Evolutionary conservation across 2,329 filamentous ascomycete genomes (phyloP), one percentile per base, ranked within the genome.

Genomic region (Sarocladium kiliense): DNA sequence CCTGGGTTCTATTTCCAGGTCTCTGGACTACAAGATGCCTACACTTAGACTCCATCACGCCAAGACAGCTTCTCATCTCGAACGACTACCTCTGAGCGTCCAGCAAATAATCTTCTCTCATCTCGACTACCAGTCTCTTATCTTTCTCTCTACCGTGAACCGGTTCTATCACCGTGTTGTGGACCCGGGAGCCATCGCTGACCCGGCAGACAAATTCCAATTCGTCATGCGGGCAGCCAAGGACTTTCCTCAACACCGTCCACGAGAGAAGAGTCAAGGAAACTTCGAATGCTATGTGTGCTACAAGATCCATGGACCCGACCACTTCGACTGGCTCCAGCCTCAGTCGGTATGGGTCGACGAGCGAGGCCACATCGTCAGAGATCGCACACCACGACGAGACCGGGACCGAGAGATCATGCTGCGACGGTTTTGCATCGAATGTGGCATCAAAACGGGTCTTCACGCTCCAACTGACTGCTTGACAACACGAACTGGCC

Each of bases 241-340:
- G 41, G 67, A 71, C 62, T 74, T 74, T 55, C 62, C 66, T 1
- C 70, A 72, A 26, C 72, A 74, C 58, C 68, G 71, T 19, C 68
- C 71, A 4, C 65, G 66, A 49, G 66, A 70, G 45, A 68, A 71
- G 57, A 64, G 67, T 53, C 71, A 71, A 0, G 71, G 72, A 16
- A 74, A 74, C 59, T 69, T 71, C 44, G 72, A 73, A 57, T 74
- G 71, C 59, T 74, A 74, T 59, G 63, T 72, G 25, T 74, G 72
- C 63, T 74, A 70, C 57, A 67, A 70, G 2, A 71, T 74, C n/a
- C 66, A 71, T 44, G 63, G 63, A 2, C 70, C 71, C 4, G 67
- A 69, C 39, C 64, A 69, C 56, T 74, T 74, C 58, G 71, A 74
- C 56, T 63, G 66, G 55, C 61, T 69, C 16, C 71, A 73, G 55